Evolutionary conservation across 2,329 filamentous ascomycete species (phyloP), one percentile per base, ranked within the genome.

Genomic region (Penicillium griseofulvum): DNA sequence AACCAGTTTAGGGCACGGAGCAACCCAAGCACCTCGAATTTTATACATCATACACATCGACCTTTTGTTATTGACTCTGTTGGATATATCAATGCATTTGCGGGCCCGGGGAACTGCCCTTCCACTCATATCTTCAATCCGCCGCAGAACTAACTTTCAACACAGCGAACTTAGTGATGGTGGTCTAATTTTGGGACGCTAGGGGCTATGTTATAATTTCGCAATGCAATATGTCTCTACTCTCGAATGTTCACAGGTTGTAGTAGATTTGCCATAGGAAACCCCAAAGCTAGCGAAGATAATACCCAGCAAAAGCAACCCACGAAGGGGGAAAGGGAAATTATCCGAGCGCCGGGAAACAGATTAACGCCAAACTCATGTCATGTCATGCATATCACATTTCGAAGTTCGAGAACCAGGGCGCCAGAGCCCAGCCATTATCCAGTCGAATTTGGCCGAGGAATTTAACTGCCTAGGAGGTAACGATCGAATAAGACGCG

Each of bases 321-420:
- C 29, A n/a, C 12, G 41, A 12, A 22, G 10, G 14, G 14, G 43
- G 17, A 4, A 33, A 34, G 14, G 12, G 19, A n/a, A 14, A 33
- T 34, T 34, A 33, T n/a, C 29, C 43, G 3, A 11, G 19, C 43
- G 10, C 29, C 43, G 14, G n/a, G 8, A 55, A 62, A 53, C 41
- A 61, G 54, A 60, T 54, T 33, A 63, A 64, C 60, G 62, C 62
- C 61, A 46, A 56, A 36, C 28, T 60, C 60, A 59, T 59, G 41
- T 65, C 58, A 48, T 57, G 33, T 63, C 56, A 64, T 65, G 57
- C 60, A 60, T 58, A 58, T 60, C 57, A 46, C 34, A 48, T 60
- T 17, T 44, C 31, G 39, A n/a, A 24, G 48, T 33, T 16, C 7
- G 14, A 33, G 38, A 11, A 12, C 14, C 38, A 48, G 26, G n/a